Evolutionary conservation across 2,329 filamentous ascomycete species (phyloP), one percentile per base, ranked within the genome.

Genomic region (Fusarium tjaetaba): DNA sequence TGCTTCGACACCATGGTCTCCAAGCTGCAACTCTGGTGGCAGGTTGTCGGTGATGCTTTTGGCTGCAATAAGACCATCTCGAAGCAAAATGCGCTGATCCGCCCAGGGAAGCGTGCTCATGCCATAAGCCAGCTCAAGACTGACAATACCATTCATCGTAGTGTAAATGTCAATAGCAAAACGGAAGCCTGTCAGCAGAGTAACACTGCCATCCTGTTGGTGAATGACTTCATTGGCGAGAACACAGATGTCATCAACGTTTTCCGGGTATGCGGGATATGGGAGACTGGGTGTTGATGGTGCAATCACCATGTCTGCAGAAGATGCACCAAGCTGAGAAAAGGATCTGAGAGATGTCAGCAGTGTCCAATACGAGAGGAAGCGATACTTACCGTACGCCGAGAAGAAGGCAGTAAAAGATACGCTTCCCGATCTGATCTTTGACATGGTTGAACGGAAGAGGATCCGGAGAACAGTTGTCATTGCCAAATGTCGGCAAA

Each of bases 331-430:
- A 24, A 96, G 84, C 79, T 97, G 94, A 62, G 93, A 89, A 80
- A 97, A 90, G 0, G 94, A 93, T 70, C 92, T 93, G 58, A 18
- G 15, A 30, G n/a, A 52, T 26, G 49, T 77, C 34, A 61, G 53
- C 11, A 49, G 48, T 24, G 69, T 66, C 80, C 62, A 16, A 15
- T 41, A 11, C 20, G n/a, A 45, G 9, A 36, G 11, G 11, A 30
- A 9, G 11, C 4, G 15, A 49, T 43, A 72, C 85, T 72, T 83
- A 91, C 88, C 91, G 88, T 68, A 94, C 89, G 39, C 92, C 92
- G 10, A 95, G 89, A 70, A 96, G 90, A 74, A 95, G 87, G 28
- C 93, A 92, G 91, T 95, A 97, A 80, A 97, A 97, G 45, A 97
- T 91, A 71, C 93, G 89, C 79, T 93, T 92, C 52, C 92, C 90